Base-by-base conservation (phyloP, 805 yeast genomes). In the Monosporozyma solicola region DNA sequence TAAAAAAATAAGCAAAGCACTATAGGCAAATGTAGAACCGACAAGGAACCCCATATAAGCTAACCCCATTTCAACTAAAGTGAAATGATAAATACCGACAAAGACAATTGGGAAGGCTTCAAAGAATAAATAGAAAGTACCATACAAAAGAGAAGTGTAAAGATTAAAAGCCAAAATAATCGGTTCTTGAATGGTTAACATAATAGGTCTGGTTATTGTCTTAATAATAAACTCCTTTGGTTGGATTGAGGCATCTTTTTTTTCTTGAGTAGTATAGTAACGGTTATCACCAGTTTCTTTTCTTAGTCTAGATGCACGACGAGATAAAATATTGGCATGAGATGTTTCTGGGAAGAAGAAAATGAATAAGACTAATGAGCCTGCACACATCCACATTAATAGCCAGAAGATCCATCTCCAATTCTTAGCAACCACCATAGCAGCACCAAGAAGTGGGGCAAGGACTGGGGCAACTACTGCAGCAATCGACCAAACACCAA, bases 61-160 rank as follows among this genome's bases (percentile, higher is more conserved):
- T 2, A 72, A 65, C n/a, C 84, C 81, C 29, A 63, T 54, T 52
- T 76, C 78, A 27, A 80, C 70, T 31, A 72, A 59, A 3, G 78
- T 72, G 64, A 82, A 82, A 32, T 70, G 60, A 55, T 79, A 72
- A 20, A 70, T 59, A 2, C 72, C 77, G 6, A 54, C 50, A 56
- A 75, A 82, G 2, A 78, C 80, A 37, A 80, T 68, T 11, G 87
- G 86, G 65, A 79, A n/a, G n/a, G n/a, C n/a, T 64, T 82, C 86
- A 57, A 81, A 79, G 72, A 78, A 81, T 16, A 80, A 63, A 62
- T 80, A 82, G 55, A 79, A 55, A 31, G 75, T 63, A 24, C 83
- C 77, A 63, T 81, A 82, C 7, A 74, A 69, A 49, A 82, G 59
- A 0, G 82, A 78, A 53, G 77, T 67, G 61, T 80, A 80, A 25